A percentile compares a stretch with the other conserved stretches of the same genome.
Conservation (phyloP, 345 rosid genomes). For the Citrus trifoliata region DNA sequence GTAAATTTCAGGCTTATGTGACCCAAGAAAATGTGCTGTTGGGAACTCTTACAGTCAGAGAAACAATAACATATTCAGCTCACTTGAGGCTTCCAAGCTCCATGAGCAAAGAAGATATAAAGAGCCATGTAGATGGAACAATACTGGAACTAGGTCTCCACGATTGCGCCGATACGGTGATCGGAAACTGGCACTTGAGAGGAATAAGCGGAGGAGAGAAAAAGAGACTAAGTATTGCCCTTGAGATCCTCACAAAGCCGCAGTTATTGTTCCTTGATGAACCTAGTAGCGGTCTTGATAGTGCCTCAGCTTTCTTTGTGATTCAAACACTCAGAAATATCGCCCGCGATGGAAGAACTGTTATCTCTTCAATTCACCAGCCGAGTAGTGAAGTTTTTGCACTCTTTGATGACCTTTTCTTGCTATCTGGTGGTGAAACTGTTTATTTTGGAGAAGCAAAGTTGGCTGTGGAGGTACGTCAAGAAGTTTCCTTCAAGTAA, state of each 20-base stretch:
- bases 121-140: constrained; percentile 48
- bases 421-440: constrained; percentile 64
- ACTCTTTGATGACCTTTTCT: constrained; percentile 66
- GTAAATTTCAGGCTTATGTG: constrained; percentile 60
- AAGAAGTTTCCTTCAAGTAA: neutral
- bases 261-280: constrained; percentile 62
- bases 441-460: constrained; percentile 73
- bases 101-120: constrained; percentile 42
- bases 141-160: constrained; percentile 67
- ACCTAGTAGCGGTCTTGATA: constrained; percentile 76
- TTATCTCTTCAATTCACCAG: constrained; percentile 71
- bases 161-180: constrained; percentile 52
- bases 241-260: constrained; percentile 71
- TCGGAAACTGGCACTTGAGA: constrained; percentile 77
- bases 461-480: constrained; percentile 53
- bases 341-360: constrained; percentile 60
- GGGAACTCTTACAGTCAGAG: constrained; percentile 70
- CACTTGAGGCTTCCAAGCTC: constrained; percentile 54
- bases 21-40: constrained; percentile 68
- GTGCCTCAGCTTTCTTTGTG: constrained; percentile 75
- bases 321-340: constrained; percentile 55
- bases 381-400: constrained; percentile 84
- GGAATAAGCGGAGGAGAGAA: constrained; percentile 83
- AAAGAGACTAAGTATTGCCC: constrained; percentile 67
- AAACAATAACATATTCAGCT: constrained; percentile 66